Base-by-base conservation (phyloP, 2,329 filamentous ascomycete genomes). In the Aureobasidium lini region DNA sequence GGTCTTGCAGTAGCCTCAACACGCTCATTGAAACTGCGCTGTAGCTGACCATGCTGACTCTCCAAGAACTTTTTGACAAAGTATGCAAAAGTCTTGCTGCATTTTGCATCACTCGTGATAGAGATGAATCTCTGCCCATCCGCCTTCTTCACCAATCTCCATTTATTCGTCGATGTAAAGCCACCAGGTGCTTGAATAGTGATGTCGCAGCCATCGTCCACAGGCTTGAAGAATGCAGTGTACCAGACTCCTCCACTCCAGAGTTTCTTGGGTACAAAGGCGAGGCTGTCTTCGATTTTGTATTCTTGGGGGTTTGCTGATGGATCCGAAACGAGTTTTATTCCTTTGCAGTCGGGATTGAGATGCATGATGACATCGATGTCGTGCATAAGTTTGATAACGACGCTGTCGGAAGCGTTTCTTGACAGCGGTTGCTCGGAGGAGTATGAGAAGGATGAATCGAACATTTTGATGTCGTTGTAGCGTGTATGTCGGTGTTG, bases 211-310 rank as follows among this genome's bases (percentile, higher is more conserved):
- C 70, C 70, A 32, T 71, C 65, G 11, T 60, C 59, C 23, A 60
- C 62, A 0, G 66, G 65, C 5, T 67, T 42, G 61, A 68, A 72
- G 46, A 69, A 65, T 16, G 69, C 69, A 1, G 60, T 64, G 62
- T 72, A 72, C 44, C 59, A 65, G 9, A 71, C 69, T 15, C 68
- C 66, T 36, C 70, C 70, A 31, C 52, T 60, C 70, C 70, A 72
- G 1, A 72, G 64, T 18, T 62, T 62, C 59, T 67, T 70, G 4
- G 70, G 70, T 16, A 72, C 69, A 64, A 72, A 72, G 2, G 68
- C 66, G 1, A 71, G 66, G n/a, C 69, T 68, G 63, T 71, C 69
- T 62, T 70, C 68, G 18, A 71, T 69, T 47, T 70, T 69, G 60
- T 65, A 71, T 61, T 61, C 52, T 48, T 57, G 54, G 7, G 43